These are phyloP conservation scores for Solidago caesia DNA, from an alignment of 129 eudicot genomes.

Conservation along the genomic window DNA sequence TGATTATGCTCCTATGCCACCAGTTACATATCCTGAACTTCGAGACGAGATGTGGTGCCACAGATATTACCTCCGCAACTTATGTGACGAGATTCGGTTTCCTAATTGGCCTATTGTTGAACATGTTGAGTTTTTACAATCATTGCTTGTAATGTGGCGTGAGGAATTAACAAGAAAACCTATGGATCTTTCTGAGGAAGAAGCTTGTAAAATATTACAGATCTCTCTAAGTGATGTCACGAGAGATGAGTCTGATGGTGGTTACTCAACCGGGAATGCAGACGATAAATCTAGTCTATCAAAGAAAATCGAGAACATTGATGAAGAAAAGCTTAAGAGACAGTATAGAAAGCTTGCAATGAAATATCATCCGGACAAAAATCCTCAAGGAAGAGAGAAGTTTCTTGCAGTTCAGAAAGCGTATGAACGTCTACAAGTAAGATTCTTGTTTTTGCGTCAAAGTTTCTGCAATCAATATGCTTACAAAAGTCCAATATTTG, in stretches of 20 bases:
- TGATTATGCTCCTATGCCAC: conserved; percentile 99
- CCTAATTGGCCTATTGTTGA: conserved; percentile 99
- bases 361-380: conserved; percentile 98
- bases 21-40: conserved; percentile 95
- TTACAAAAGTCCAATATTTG: neutral
- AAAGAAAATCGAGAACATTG: conserved; percentile 84
- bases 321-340: conserved; percentile 94
- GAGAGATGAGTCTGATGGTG: conserved; percentile 56
- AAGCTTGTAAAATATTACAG: conserved; percentile 92
- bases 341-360: conserved; percentile 96
- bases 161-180: conserved; percentile 98
- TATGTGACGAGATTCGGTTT: conserved; percentile 90
- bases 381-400: conserved; percentile 98
- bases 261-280: conserved; percentile 33
- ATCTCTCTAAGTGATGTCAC: conserved; percentile 79
- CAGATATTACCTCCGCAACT: conserved; percentile 88
- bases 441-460: conserved; percentile 8
- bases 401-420: conserved; percentile 98
- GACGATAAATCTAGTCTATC: conserved; percentile 64
- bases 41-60: conserved; percentile 99
- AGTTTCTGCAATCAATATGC: neutral
- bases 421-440: conserved; percentile 95
- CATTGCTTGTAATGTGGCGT: conserved; percentile 97
- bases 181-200: conserved; percentile 99
- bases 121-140: conserved; percentile 95